These are phyloP conservation scores for Fusarium verticillioides DNA, from an alignment of 2,329 filamentous ascomycete genomes.

Conservation along the genomic window DNA sequence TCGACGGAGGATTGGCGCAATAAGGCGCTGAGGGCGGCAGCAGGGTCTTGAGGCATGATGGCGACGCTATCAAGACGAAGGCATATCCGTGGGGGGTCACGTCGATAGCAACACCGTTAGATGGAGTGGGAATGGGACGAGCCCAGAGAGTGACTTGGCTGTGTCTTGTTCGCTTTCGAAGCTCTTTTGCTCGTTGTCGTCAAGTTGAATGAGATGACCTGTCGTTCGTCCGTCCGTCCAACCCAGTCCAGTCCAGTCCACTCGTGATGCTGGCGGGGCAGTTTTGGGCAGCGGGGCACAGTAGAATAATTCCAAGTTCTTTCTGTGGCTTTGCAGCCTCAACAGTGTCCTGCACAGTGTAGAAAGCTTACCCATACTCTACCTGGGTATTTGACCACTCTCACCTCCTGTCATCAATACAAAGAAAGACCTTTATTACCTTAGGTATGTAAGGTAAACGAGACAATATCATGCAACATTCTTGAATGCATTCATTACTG, in stretches of 20 bases:
- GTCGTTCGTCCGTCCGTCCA: constrained; percentile 14
- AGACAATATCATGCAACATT: not conserved
- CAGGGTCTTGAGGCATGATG: constrained; percentile 58
- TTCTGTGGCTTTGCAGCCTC: constrained; percentile 32
- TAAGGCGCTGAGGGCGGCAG: constrained; percentile 63
- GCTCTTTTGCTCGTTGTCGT: constrained; percentile 8
- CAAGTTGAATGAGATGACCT: constrained; percentile 20
- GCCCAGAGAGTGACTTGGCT: not conserved
- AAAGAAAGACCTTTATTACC: not conserved
- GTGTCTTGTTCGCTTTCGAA: not conserved
- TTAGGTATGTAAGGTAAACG: not conserved
- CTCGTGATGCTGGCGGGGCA: constrained; percentile 43
- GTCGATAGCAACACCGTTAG: not conserved
- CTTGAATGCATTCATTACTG: not conserved
- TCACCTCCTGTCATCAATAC: not conserved
- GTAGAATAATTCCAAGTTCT: constrained; percentile 24
- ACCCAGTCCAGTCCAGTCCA: constrained; percentile 1
- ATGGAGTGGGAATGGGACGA: not conserved
- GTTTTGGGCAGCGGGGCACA: constrained; percentile 46
- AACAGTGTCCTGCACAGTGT: constrained; percentile 25
- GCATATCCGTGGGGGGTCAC: constrained; percentile 38
- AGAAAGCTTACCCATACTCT: not conserved
- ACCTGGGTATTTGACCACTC: not conserved
- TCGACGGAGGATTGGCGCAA: constrained; percentile 67
- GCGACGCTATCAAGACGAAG: constrained; percentile 32